Percentiles rank a stretch among this genome's conserved stretches.
phyloP scores from a whole-genome alignment of 164 flowering plant genomes.

The Vitis amurensis region DNA sequence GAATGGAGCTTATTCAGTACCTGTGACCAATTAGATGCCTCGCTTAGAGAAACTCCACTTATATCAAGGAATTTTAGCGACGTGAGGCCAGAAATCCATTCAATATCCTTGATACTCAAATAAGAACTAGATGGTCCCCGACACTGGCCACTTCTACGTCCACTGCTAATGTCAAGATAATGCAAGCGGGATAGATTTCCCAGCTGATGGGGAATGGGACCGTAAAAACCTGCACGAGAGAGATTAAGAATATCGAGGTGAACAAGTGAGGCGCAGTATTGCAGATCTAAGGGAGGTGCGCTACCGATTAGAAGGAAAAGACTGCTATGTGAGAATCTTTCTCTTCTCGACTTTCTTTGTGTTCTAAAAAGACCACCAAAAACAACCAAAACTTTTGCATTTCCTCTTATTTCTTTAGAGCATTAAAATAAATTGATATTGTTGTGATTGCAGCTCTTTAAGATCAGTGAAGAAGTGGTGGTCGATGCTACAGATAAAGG shows the following conservation, averaged over 20 bases:
- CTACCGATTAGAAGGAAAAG: slow-evolving; percentile 74
- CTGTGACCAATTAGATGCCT: too few species aligned
- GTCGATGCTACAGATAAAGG: slow-evolving; percentile 95
- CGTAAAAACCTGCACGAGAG: too few species aligned
- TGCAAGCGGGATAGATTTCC: slow-evolving; percentile 11
- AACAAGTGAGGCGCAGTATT: slow-evolving; percentile 84
- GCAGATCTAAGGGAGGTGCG: slow-evolving; percentile 80
- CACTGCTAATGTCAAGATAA: neutral
- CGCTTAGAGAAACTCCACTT: neutral
- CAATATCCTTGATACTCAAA: neutral
- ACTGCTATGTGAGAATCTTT: slow-evolving; percentile 60
- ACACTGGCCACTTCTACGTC: neutral
- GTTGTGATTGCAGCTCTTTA: slow-evolving; percentile 72
- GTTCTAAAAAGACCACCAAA: too few species aligned
- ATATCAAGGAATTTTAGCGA: slow-evolving; percentile 7
- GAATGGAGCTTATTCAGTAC: too few species aligned
- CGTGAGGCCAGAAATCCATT: slow-evolving; percentile 16
- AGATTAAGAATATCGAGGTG: slow-evolving; percentile 42
- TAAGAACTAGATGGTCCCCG: too few species aligned
- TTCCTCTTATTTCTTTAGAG: too few species aligned
- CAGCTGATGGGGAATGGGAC: slow-evolving; percentile 7
- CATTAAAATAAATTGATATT: neutral
- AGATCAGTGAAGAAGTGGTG: slow-evolving; percentile 93
- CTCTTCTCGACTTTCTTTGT: neutral
- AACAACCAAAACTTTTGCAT: too few species aligned